Conservation (phyloP, 2,329 filamentous ascomycete genomes). For the Apiospora sp. region DNA sequence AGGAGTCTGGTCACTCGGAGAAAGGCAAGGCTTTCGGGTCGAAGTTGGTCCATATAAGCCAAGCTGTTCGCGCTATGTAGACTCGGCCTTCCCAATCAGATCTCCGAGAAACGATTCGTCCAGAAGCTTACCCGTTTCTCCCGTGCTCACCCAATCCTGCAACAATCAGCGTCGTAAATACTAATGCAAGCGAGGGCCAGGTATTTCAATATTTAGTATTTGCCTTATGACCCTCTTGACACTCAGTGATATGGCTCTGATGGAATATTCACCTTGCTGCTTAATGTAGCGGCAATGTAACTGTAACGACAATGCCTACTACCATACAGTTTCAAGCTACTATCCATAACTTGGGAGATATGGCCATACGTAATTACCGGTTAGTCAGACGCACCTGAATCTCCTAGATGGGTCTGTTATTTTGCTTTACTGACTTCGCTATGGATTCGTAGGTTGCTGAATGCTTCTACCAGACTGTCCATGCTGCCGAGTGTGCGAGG, state of each 20-base stretch:
- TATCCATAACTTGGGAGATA: background rate
- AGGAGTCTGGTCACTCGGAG: background rate
- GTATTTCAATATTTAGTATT: background rate
- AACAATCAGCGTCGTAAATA: background rate
- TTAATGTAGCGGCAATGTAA: background rate
- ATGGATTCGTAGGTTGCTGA: background rate
- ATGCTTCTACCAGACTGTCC: background rate
- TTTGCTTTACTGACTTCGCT: background rate
- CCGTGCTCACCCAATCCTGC: too few species aligned
- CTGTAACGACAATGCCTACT: background rate
- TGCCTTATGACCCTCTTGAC: background rate
- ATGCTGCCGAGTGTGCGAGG: background rate
- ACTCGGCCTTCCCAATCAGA: background rate
- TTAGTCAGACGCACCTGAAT: background rate
- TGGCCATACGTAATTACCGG: background rate
- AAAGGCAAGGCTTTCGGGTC: background rate
- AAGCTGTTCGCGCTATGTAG: background rate
- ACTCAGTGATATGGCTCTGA: background rate
- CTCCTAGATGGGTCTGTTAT: background rate
- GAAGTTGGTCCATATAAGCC: background rate
- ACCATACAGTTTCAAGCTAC: background rate
- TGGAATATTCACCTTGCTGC: background rate
- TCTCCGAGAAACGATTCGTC: background rate
- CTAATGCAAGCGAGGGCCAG: background rate
- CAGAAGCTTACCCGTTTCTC: background rate